Base-by-base conservation (phyloP, 2,329 filamentous ascomycete species). In the Sarocladium strictum region DNA sequence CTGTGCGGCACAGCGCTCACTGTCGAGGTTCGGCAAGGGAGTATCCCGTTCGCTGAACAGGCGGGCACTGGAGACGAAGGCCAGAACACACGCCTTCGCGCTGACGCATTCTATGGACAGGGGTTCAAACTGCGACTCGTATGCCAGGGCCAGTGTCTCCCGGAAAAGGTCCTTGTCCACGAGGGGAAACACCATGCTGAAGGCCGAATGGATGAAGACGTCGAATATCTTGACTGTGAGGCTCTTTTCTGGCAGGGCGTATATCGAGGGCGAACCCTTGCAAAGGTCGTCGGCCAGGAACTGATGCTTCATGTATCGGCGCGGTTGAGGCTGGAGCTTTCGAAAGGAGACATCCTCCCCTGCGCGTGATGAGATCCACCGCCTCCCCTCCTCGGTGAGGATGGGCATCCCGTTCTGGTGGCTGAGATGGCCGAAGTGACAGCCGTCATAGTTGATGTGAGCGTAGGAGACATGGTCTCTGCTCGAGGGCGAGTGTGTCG, bases 181-280 rank as follows among this genome's bases (percentile, higher is more conserved):
- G 6, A 74, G 49, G 0, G 76, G 76, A 52, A 78, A 76, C 1
- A 73, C 62, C 1, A 67, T 64, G 21, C 66, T 67, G 58, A 76
- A 62, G 3, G 69, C 57, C 0, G 63, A 67, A 0, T 56, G 24
- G 9, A 52, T 53, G 38, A 57, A 63, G 0, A 53, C 38, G 2
- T 47, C 40, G 10, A 61, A 23, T 37, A 43, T 60, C 19, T 43
- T 50, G 11, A 59, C 54, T 9, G 69, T 58, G 3, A 57, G 11
- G 11, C 35, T 33, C 19, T 24, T 45, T 2, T 41, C 24, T 3
- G 52, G 52, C 3, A 54, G 52, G 11, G 45, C 21, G 19, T 49
- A 49, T 5, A n/a, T n/a, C n/a, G n/a, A n/a, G n/a, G n/a, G n/a
- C n/a, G n/a, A n/a, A n/a, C n/a, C n/a, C n/a, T n/a, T n/a, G n/a